Evolutionary conservation across 371 early-diverging fungal species (phyloP).

Genomic region (Caulochytrium protostelioides): DNA sequence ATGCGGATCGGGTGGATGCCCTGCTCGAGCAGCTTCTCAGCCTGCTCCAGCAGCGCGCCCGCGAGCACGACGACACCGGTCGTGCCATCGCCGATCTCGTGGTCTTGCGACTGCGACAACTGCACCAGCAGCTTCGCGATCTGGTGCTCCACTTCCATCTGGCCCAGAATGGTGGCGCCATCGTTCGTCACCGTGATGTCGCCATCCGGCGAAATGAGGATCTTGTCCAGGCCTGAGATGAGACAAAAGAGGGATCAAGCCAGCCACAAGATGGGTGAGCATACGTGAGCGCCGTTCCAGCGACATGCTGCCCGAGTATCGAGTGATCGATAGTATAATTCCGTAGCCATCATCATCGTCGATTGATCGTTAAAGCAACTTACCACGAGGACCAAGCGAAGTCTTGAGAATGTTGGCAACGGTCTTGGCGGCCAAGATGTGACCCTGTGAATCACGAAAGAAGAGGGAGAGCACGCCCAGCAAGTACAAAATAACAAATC

Average conservation of each 20-base stretch:
- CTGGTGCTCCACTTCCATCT: conserved; percentile 98
- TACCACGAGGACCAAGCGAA: conserved; percentile 97
- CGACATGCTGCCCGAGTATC: too few species aligned
- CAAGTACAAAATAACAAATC: too few species aligned
- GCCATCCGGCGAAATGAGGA: conserved; percentile 95
- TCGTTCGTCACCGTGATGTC: conserved; percentile 99
- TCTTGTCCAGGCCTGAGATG: conserved; percentile 90
- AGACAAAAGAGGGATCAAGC: neutral
- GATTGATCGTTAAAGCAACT: conserved; percentile 1
- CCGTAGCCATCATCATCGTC: too few species aligned
- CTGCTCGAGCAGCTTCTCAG: conserved; percentile 80
- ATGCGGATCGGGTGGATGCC: conserved; percentile 99
- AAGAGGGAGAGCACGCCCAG: too few species aligned
- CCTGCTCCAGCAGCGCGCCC: conserved; percentile 91
- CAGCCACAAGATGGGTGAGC: too few species aligned
- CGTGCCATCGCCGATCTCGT: conserved; percentile 99
- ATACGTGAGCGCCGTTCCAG: too few species aligned
- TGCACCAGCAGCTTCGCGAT: conserved; percentile 96
- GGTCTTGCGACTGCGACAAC: conserved; percentile 96
- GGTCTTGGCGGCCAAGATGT: conserved; percentile 90
- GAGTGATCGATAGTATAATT: too few species aligned
- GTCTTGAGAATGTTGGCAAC: conserved; percentile 92
- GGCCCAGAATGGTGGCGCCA: conserved; percentile 98
- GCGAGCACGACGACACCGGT: conserved; percentile 99
- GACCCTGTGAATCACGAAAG: conserved; percentile 41